Base-by-base conservation (phyloP, 1,284 basidiomycete genomes). In the Apiotrichum sp. region DNA sequence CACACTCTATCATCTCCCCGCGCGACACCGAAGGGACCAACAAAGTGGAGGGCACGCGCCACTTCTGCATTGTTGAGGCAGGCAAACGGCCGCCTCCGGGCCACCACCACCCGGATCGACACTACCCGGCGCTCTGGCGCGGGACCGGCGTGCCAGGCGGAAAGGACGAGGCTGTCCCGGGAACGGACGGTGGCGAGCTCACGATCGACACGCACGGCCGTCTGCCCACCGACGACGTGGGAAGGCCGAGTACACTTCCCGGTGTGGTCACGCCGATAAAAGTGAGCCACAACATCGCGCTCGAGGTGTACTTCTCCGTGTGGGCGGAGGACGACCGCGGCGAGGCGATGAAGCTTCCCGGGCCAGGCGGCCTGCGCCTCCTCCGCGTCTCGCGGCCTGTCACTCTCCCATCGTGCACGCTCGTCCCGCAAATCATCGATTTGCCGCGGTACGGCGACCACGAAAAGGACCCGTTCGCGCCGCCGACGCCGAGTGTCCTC, bases 291-390 rank as follows among this genome's bases (percentile, higher is more conserved):
- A 53, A 61, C 31, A 55, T 72, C 13, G 56, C 63, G 6, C 55
- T 66, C 31, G 66, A 72, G 39, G 63, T 70, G 11, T 66, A 60
- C 53, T 72, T 70, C 51, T 65, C 66, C 0, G 62, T 70, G 7
- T 62, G 61, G 32, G 65, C 62, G 6, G 65, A 69, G 48, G 62
- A 66, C 45, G 56, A 63, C 38, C 38, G 50, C 4, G 65, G 63
- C 2, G 22, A 54, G 10, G 29, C 47, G 14, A 53, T 59, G 54
- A 10, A 32, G 7, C 29, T 53, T 9, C 50, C 61, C 7, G 64
- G 64, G 34, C 64, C 67, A 0, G 69, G 67, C 6, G 65, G 58
- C 1, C 52, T 69, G 47, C 45, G 69, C 14, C 55, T 67, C 41
- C 47, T 71, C 33, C 60, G 61, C 42, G 53, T 70, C 38, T 56